These are phyloP conservation scores for Cercospora zeae-maydis DNA, from an alignment of 2,329 filamentous ascomycete genomes.

Conservation along the genomic window DNA sequence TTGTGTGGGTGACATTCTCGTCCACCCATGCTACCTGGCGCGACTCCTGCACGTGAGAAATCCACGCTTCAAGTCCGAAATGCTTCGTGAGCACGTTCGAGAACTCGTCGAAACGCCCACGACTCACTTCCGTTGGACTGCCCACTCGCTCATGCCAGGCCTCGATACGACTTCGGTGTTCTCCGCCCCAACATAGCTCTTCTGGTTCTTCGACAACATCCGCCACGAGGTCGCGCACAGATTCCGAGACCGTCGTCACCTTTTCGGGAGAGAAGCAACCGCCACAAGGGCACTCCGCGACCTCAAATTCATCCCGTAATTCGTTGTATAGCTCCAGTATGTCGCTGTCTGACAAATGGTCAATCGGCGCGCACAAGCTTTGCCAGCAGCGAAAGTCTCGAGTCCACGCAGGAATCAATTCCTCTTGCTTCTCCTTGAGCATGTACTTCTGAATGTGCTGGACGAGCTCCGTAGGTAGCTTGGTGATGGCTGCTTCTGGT, in stretches of 20 bases:
- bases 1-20: neutral
- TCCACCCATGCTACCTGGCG: neutral
- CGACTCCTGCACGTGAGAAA: slow-evolving; percentile 1
- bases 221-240: neutral
- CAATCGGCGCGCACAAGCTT: neutral
- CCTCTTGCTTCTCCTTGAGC: neutral
- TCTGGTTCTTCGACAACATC: neutral
- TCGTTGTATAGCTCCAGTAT: neutral
- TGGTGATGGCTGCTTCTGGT: slow-evolving; percentile 12
- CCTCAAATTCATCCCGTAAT: neutral
- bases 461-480: slow-evolving; percentile 23
- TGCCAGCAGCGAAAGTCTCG: slow-evolving; percentile 7
- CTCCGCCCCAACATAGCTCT: neutral
- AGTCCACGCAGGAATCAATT: neutral
- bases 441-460: slow-evolving; percentile 17
- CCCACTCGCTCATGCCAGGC: neutral
- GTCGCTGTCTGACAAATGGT: neutral
- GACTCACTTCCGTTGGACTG: neutral
- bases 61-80: slow-evolving; percentile 11
- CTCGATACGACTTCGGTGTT: neutral
- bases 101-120: neutral
- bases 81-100: neutral
- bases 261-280: neutral
- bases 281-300: too few species aligned
- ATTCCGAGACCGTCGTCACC: neutral